phyloP scores from a whole-genome alignment of 2,329 filamentous ascomycete species.

The Emericellopsis cladophorae region DNA sequence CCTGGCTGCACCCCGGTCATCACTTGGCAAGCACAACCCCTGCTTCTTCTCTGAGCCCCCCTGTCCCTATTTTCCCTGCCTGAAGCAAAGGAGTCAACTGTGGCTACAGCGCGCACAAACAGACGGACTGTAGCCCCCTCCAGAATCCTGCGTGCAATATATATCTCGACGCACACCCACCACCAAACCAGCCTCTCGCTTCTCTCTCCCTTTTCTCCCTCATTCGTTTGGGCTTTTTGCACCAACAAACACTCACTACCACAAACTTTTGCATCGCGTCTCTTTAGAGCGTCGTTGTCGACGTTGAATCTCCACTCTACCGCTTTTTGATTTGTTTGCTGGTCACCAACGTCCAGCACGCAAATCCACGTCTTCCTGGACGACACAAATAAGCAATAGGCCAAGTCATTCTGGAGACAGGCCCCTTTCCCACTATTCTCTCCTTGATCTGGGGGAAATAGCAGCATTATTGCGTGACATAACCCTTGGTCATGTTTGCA shows the following conservation, averaged over 20 bases:
- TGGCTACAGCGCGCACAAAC: background rate
- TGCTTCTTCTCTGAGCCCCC: background rate
- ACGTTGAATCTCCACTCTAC: slow-evolving; percentile 11
- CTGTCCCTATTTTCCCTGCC: slow-evolving; percentile 1
- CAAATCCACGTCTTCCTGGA: background rate
- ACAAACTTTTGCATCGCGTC: slow-evolving; percentile 4
- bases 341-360: background rate
- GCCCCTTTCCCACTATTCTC: slow-evolving; percentile 12
- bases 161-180: slow-evolving; percentile 17
- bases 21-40: slow-evolving; percentile 12
- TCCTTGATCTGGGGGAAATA: slow-evolving; percentile 14
- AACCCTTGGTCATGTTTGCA: slow-evolving; percentile 38
- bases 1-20: slow-evolving; percentile 3
- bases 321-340: background rate
- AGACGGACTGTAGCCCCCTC: background rate
- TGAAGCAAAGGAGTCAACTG: background rate
- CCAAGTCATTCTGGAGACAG: slow-evolving; percentile 13
- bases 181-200: slow-evolving; percentile 4
- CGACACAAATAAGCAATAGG: background rate
- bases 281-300: slow-evolving; percentile 12
- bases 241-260: slow-evolving; percentile 13
- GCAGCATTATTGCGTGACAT: slow-evolving; percentile 11
- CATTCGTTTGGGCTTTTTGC: slow-evolving; percentile 23
- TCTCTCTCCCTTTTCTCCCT: slow-evolving; percentile 11
- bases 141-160: slow-evolving; percentile 11